Base-by-base conservation (phyloP, 2,329 filamentous ascomycete species). In the Aspergillus fumigatiaffinis region DNA sequence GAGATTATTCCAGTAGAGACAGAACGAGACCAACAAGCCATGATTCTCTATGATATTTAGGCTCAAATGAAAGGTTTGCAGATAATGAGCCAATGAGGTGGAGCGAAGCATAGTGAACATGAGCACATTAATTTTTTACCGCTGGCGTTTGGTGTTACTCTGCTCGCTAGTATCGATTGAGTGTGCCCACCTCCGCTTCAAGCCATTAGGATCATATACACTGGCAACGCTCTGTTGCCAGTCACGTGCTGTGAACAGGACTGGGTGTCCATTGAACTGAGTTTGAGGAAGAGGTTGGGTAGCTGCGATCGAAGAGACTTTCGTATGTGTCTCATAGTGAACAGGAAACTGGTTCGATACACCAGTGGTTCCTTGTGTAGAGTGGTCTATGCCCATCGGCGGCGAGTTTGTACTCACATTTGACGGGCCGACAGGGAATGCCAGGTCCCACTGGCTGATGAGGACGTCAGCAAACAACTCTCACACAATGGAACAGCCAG, bases 371-470 rank as follows among this genome's bases (percentile, higher is more conserved):
- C 64, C 59, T 53, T 68, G 68, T 5, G 68, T 51, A 12, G 69
- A 29, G 49, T 67, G 69, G 50, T 63, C 64, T 59, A 73, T 64
- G 29, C 69, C 68, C 67, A 80, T 77, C 9, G 75, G 71, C 7
- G 77, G 73, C 14, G 71, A 77, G 61, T 73, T 74, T 50, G 74
- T 59, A 66, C 76, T 74, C 54, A 72, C 54, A 53, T 65, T 68
- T 10, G 76, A 74, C 64, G 78, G 76, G 58, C 85, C 86, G 74
- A 87, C 90, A 80, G 91, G 90, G 78, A 97, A 97, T 63, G 93
- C 92, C 70, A 89, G 87, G 75, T 96, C 92, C 92, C 93, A 97
- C 80, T 96, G 91, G 74, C 92, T 96, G 68, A 61, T 55, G 8
- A 51, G 23, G 38, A 52, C 41, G 60, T 79, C 64, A 75, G 66